Evolutionary conservation across 176 grass and related monocot species (phyloP), one percentile per base, ranked within the genome.

Genomic region (Lolium rigidum): DNA sequence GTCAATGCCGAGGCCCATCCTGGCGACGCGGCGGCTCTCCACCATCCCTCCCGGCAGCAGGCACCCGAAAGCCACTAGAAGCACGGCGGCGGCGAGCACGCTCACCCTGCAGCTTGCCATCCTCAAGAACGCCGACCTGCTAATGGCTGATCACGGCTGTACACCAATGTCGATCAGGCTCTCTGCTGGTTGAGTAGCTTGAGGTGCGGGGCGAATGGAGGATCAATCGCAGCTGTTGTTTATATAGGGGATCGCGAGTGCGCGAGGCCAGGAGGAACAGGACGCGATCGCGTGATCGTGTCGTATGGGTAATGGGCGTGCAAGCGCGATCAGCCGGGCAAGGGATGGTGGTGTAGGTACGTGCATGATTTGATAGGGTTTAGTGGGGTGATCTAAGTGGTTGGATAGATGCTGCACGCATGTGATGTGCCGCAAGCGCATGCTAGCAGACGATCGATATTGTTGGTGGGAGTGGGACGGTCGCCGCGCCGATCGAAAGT

Each of bases 1-100:
- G 37, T 54, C 79, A 2, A 92, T 18, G 31, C 85, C 82, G 38
- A 95, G 93, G 47, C 49, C 63, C 80, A 90, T 95, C 82, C 93
- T 78, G 21, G 71, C 84, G 6, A 82, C 86, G 4, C 25, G 82
- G 6, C 90, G 89, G 76, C 85, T 81, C 65, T 87, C 79, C 0
- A 67, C 88, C n/a, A 24, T 14, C 1, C 35, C 64, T 2, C 80
- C 3, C 6, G 70, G 41, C 11, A 48, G 1, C 48, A 54, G 68
- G 70, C 69, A 52, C 4, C 75, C n/a, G 43, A 72, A 20, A 0
- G 74, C 74, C 81, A 88, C 26, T 56, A 91, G 20, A 56, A 87
- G 9, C 1, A 87, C 22, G 35, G 59, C 48, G 49, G 70, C 55
- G 1, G 82, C 61, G 22, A 57, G 43, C n/a, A 16, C 76, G 0